Evolutionary conservation across 163 green algal genomes (phyloP), one percentile per base, ranked within the genome.

Genomic region (Chloromonas sp.): DNA sequence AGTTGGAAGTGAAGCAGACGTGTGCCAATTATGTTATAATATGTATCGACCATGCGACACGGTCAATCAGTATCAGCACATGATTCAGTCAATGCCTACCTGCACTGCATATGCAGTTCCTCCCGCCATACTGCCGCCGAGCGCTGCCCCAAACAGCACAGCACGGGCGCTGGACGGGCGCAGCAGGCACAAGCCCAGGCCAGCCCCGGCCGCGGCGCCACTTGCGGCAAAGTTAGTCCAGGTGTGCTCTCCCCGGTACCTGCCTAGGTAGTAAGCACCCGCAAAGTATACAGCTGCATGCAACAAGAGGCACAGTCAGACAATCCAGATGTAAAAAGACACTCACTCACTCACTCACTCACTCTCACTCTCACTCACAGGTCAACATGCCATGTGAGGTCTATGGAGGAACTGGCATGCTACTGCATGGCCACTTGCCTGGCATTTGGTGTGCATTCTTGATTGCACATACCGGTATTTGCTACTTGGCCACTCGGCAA

Each of bases 211-310:
- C 8, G 61, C 77, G 0, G 83, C 85, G 2, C 87, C 87, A 15
- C 83, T 88, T 77, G 83, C 83, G 0, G 87, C 85, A 74, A 91
- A 91, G 83, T 91, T 91, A 0, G 86, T 2, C 83, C 79, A 87
- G 0, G 60, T 86, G 81, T 91, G 87, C 58, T 82, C 1, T 0
- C 81, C 87, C 0, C 85, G 83, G 77, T 85, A 87, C 77, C 84
- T 60, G 14, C 87, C 87, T 1, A 89, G 83, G 83, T 91, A 91
- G 83, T 87, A 91, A 13, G 87, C 87, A 3, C 87, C 87, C 0
- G 81, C 85, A 82, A 88, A 91, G 81, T 87, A 91, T 1, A 83
- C n/a, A 2, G 83, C 86, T 89, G 83, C 76, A 71, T 79, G 57
- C 14, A 14, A 79, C 2, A 3, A 79, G 14, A 79, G 58, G 2